Conservation (phyloP, 2,329 filamentous ascomycete species). For the Pseudomassariella vexata region DNA sequence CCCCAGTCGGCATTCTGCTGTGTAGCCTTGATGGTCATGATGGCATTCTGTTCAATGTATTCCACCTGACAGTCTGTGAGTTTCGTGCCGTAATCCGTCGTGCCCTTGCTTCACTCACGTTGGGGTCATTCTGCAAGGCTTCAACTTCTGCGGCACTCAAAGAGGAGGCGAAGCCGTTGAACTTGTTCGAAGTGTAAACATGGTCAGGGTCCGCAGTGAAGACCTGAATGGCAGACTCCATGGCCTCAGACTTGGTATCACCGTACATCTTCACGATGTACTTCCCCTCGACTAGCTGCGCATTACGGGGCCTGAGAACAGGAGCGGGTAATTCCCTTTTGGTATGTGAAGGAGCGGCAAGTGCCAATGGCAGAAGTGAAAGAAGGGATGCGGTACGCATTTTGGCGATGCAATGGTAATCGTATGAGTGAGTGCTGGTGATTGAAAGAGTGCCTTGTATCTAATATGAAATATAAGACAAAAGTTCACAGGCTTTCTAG, state of each 20-base stretch:
- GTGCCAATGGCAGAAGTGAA: constrained; percentile 19
- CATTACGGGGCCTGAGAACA: constrained; percentile 19
- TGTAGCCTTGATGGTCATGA: constrained; percentile 24
- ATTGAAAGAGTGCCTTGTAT: no score
- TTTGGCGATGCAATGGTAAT: constrained; percentile 11
- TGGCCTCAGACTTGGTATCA: constrained; percentile 20
- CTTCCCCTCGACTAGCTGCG: constrained; percentile 27
- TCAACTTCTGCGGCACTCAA: constrained; percentile 36
- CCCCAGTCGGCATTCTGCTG: constrained; percentile 36
- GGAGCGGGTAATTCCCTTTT: constrained; percentile 23
- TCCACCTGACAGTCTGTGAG: constrained; percentile 20
- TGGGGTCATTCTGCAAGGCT: constrained; percentile 29
- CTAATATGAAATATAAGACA: no score
- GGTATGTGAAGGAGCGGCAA: constrained; percentile 22
- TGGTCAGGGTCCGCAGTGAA: constrained; percentile 25
- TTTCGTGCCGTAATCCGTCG: background rate
- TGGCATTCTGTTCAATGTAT: constrained; percentile 27
- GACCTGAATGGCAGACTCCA: constrained; percentile 22
- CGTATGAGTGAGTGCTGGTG: no score
- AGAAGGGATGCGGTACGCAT: constrained; percentile 20
- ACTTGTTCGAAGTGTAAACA: constrained; percentile 23
- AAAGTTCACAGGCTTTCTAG: no score
- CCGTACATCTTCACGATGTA: constrained; percentile 42
- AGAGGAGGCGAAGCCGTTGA: constrained; percentile 36
- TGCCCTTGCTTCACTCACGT: constrained; percentile 24